Evolutionary conservation across 495 filamentous ascomycete species (phyloP).

Genomic region (Lepidopterella palustris): DNA sequence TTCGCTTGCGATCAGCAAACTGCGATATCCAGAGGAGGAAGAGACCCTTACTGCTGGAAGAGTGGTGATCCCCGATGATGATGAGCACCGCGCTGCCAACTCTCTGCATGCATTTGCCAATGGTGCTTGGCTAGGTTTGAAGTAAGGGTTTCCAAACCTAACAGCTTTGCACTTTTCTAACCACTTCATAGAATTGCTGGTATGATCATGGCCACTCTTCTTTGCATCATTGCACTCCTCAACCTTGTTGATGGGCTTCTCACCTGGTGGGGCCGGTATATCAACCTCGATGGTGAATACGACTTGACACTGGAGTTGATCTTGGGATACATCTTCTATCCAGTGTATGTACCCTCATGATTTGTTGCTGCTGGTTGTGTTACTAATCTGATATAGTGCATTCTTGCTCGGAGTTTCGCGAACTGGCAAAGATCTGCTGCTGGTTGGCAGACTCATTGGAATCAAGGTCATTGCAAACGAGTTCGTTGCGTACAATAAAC

Average conservation of each 20-base stretch:
- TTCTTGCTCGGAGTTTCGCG: constrained; percentile 82
- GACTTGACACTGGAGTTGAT: constrained; percentile 68
- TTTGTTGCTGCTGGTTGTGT: not conserved
- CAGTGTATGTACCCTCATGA: constrained; percentile 38
- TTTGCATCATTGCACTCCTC: constrained; percentile 81
- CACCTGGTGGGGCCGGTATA: constrained; percentile 82
- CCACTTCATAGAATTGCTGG: constrained; percentile 60
- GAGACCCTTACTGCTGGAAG: constrained; percentile 73
- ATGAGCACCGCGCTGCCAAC: constrained; percentile 64
- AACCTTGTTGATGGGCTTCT: constrained; percentile 70
- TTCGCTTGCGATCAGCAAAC: constrained; percentile 76
- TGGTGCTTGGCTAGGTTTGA: constrained; percentile 77
- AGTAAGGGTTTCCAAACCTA: not conserved
- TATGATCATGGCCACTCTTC: constrained; percentile 70
- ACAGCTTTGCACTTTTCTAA: not conserved
- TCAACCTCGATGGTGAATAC: constrained; percentile 59
- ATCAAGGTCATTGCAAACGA: constrained; percentile 67
- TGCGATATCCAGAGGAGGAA: constrained; percentile 82
- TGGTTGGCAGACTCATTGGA: constrained; percentile 73
- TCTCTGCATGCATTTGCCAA: constrained; percentile 79
- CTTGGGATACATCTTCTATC: constrained; percentile 77
- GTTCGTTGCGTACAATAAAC: constrained; percentile 45
- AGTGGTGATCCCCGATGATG: constrained; percentile 69
- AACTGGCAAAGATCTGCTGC: constrained; percentile 55
- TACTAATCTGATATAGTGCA: constrained; percentile 33